phyloP scores from a whole-genome alignment of 768 basidiomycete genomes.

The Tulasnella calospora region DNA sequence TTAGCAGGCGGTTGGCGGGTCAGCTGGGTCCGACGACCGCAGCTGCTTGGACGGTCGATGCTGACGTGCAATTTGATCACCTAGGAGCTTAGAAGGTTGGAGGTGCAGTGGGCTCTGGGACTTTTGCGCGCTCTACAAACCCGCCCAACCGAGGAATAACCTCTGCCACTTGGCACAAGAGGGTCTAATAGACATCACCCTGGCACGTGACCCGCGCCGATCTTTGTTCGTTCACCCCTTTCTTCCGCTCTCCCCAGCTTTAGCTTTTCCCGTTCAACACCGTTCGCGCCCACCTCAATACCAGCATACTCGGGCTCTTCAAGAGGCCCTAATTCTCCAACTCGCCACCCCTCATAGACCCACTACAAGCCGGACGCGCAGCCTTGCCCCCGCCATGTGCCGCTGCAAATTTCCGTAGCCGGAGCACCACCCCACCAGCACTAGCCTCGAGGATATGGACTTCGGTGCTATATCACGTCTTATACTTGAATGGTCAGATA shows the following conservation, averaged over 20 bases:
- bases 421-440: background rate
- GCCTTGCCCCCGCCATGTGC: background rate
- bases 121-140: background rate
- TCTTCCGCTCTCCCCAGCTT: background rate
- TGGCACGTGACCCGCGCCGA: background rate
- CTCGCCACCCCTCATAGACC: background rate
- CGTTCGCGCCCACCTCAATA: background rate
- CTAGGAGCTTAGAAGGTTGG: too few species aligned
- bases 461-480: slow-evolving; percentile 3
- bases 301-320: background rate
- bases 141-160: background rate
- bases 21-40: too few species aligned
- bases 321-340: background rate
- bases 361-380: background rate
- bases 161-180: background rate
- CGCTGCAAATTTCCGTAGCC: background rate
- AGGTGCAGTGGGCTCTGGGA: too few species aligned
- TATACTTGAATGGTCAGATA: slow-evolving; percentile 24
- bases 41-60: too few species aligned
- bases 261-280: background rate
- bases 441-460: slow-evolving; percentile 18
- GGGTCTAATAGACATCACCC: background rate
- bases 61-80: too few species aligned
- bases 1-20: too few species aligned
- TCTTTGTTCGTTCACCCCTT: background rate